Percentiles rank a stretch among this genome's conserved stretches.
Conservation (phyloP, 1,284 basidiomycete genomes). For the Cutaneotrichosporon dermatis region DNA sequence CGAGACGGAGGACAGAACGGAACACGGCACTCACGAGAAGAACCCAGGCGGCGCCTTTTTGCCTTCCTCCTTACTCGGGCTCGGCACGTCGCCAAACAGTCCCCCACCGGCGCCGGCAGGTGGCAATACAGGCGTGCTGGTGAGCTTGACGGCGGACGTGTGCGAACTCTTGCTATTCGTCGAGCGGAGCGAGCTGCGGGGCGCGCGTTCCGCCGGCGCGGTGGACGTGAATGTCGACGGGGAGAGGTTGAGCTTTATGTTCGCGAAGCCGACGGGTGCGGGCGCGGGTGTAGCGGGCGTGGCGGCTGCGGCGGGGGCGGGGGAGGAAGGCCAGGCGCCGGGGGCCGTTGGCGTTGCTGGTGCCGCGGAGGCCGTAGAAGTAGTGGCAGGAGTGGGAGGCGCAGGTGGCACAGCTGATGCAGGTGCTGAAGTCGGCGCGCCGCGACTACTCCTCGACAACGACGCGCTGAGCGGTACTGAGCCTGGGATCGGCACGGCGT, state of each 20-base stretch:
- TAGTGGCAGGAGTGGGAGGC: not conserved
- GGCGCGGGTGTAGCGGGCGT: not conserved
- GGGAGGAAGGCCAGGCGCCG: too few species aligned
- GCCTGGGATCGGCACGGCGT: conserved; percentile 15
- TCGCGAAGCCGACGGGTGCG: conserved; percentile 17
- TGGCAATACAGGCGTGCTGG: not conserved
- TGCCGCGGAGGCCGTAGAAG: not conserved
- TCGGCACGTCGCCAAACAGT: conserved; percentile 16
- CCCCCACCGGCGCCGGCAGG: not conserved
- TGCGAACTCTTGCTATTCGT: conserved; percentile 10
- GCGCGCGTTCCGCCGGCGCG: not conserved
- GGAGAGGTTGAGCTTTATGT: conserved; percentile 23
- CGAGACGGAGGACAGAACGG: too few species aligned
- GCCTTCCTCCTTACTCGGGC: conserved; percentile 3
- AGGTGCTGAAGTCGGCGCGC: too few species aligned
- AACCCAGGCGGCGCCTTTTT: conserved; percentile 21
- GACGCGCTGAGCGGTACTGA: not conserved
- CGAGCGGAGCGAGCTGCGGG: not conserved
- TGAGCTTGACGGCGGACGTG: conserved; percentile 15
- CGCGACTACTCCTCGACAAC: not conserved
- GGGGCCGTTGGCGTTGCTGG: not conserved
- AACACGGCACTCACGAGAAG: conserved; percentile 26
- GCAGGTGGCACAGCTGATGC: not conserved
- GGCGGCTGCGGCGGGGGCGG: not conserved
- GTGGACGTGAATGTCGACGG: not conserved